Percentiles rank a stretch among this genome's conserved stretches.
Conservation (phyloP, 1,284 basidiomycete genomes). For the Cryptococcus sp. region DNA sequence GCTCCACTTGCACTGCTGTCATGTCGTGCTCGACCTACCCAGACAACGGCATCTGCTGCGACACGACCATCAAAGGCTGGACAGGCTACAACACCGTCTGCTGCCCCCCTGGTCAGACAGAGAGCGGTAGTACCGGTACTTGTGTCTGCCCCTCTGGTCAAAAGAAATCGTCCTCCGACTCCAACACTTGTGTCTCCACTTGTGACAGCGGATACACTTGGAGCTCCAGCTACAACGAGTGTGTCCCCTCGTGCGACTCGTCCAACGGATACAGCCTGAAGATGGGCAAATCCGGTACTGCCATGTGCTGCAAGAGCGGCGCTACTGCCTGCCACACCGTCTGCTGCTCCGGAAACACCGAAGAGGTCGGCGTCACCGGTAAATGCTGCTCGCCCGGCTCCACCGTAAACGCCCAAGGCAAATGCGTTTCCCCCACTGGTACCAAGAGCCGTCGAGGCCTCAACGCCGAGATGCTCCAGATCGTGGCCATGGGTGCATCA, state of each 20-base stretch:
- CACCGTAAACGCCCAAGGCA: slow-evolving; percentile 19
- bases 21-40: slow-evolving; percentile 55
- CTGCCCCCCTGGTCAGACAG: slow-evolving; percentile 26
- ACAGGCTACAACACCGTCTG: slow-evolving; percentile 29
- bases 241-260: slow-evolving; percentile 19
- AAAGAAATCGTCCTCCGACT: slow-evolving; percentile 12
- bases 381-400: slow-evolving; percentile 32
- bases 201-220: slow-evolving; percentile 7
- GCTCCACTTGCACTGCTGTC: slow-evolving; percentile 25
- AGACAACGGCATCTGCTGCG: slow-evolving; percentile 63
- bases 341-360: slow-evolving; percentile 27
- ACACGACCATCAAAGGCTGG: slow-evolving; percentile 20
- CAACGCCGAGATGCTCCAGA: slow-evolving; percentile 14
- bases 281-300: slow-evolving; percentile 5
- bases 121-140: slow-evolving; percentile 26
- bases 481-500: slow-evolving; percentile 3
- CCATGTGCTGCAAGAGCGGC: slow-evolving; percentile 22
- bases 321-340: slow-evolving; percentile 23
- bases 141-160: slow-evolving; percentile 33
- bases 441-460: not conserved
- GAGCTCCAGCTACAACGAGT: not conserved
- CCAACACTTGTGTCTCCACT: slow-evolving; percentile 14
- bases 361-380: slow-evolving; percentile 29
- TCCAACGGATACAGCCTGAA: slow-evolving; percentile 20
- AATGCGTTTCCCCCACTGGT: slow-evolving; percentile 26